A percentile compares a stretch with the other conserved stretches of the same genome.
Conservation (phyloP, 768 basidiomycete genomes). For the Russula virescens region DNA sequence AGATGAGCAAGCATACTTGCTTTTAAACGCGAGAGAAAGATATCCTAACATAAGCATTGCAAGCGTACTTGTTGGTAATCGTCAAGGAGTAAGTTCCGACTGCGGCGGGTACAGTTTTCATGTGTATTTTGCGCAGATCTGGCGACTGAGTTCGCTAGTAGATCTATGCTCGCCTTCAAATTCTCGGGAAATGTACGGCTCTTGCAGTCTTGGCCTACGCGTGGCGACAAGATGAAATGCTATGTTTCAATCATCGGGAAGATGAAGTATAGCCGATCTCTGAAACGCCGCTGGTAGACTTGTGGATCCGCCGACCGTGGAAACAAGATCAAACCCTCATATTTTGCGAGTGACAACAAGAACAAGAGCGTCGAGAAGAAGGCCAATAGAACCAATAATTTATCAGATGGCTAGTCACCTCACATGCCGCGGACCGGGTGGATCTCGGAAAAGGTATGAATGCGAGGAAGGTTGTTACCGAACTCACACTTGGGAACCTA, state of each 20-base stretch:
- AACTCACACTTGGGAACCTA: not conserved
- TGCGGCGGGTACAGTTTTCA: too few relatives aligned
- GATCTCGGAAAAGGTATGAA: not conserved
- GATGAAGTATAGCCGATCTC: not conserved
- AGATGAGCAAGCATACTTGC: constrained; percentile 5
- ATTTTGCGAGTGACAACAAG: not conserved
- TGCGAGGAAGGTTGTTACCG: not conserved
- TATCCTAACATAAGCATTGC: constrained; percentile 13
- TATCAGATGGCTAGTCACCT: not conserved
- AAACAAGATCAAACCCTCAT: constrained; percentile 12
- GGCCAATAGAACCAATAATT: constrained; percentile 1
- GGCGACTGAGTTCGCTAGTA: not conserved
- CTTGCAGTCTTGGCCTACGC: not conserved
- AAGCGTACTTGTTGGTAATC: not conserved
- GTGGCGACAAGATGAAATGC: not conserved
- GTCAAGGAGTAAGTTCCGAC: too few relatives aligned
- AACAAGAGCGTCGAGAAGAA: constrained; percentile 1
- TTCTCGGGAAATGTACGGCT: not conserved
- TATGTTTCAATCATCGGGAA: not conserved
- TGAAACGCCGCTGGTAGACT: not conserved
- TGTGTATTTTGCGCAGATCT: not conserved
- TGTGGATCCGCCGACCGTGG: constrained; percentile 12
- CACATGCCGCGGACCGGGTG: constrained; percentile 8
- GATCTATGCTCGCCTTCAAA: not conserved
- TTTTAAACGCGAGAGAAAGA: constrained; percentile 5